Base-by-base conservation (phyloP, 768 basidiomycete genomes). In the Boletus huronensis region DNA sequence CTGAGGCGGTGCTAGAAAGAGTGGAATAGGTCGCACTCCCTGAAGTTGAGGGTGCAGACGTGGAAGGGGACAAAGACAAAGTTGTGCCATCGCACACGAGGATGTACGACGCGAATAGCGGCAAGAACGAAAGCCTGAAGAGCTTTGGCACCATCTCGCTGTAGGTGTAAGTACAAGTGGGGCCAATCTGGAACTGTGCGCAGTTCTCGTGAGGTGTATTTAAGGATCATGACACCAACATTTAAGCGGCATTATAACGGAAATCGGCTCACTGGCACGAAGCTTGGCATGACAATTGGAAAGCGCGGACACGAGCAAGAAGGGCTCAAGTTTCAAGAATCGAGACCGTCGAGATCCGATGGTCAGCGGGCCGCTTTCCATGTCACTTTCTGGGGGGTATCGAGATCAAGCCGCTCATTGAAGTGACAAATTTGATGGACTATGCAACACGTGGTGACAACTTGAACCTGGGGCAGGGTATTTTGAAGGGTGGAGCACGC, bases 61-160 rank as follows among this genome's bases (percentile, higher is more conserved):
- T 48, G 5, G 56, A 44, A 41, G 31, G 8, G 5, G 42, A 34
- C 7, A 53, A 46, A 31, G 38, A 45, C 6, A 40, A 34, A 7
- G 39, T 29, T 1, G 6, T 7, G 26, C 21, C 28, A 1, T 25
- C 26, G 17, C 7, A 42, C 25, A 52, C 54, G 19, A 60, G 13
- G 38, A 48, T 49, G 44, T 35, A 39, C 21, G 58, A 55, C 16
- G 28, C 50, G 11, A 39, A 43, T 0, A 68, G 46, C 26, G 70
- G 48, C 32, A 68, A 46, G 16, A 58, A 52, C 19, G 45, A 57
- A 39, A 65, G 25, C 19, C 40, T 32, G 46, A 55, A 41, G 10
- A 56, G 14, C 8, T n/a, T 59, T 9, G n/a, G 50, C 26, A 26
- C 56, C 70, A 69, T 71, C 58, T 50, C 36, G 34, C 23, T 11